Conservation (phyloP, 2,329 filamentous ascomycete genomes). For the Epichloe baconii region DNA sequence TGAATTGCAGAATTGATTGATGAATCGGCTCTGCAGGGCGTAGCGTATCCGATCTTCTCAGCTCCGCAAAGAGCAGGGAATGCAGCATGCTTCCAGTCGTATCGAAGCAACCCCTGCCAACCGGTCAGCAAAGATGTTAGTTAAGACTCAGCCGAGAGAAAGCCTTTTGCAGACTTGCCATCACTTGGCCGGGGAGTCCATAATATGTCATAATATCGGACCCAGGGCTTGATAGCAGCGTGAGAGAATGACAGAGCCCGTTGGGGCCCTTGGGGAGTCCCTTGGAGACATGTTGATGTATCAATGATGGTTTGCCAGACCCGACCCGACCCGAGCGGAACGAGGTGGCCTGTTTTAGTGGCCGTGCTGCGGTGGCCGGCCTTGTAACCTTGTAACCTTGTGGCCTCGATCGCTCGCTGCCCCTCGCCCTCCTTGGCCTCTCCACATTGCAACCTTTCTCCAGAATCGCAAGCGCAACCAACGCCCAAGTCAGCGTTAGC, state of each 20-base stretch:
- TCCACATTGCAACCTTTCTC: slow-evolving; percentile 3
- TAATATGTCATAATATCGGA: neutral
- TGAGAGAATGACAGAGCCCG: neutral
- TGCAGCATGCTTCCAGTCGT: slow-evolving; percentile 1
- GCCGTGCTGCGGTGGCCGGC: no score
- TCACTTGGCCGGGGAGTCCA: neutral
- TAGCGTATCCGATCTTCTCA: slow-evolving; percentile 4
- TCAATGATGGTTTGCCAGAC: no score
- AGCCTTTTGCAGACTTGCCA: neutral
- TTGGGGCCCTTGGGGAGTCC: no score
- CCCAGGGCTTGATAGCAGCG: neutral
- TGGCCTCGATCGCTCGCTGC: neutral
- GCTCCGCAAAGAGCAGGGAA: slow-evolving; percentile 1
- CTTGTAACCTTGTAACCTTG: neutral
- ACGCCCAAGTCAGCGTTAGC: slow-evolving; percentile 5
- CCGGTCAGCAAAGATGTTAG: neutral
- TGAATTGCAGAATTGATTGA: neutral
- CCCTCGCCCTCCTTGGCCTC: neutral
- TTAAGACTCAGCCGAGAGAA: neutral
- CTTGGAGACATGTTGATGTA: no score
- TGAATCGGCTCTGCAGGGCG: slow-evolving; percentile 3
- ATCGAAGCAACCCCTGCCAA: neutral
- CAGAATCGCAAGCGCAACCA: slow-evolving; percentile 5
- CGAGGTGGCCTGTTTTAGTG: no score
- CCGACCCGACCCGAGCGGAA: no score